These are phyloP conservation scores for Hygrocybe punicea DNA, from an alignment of 768 basidiomycete genomes.

Conservation along the genomic window DNA sequence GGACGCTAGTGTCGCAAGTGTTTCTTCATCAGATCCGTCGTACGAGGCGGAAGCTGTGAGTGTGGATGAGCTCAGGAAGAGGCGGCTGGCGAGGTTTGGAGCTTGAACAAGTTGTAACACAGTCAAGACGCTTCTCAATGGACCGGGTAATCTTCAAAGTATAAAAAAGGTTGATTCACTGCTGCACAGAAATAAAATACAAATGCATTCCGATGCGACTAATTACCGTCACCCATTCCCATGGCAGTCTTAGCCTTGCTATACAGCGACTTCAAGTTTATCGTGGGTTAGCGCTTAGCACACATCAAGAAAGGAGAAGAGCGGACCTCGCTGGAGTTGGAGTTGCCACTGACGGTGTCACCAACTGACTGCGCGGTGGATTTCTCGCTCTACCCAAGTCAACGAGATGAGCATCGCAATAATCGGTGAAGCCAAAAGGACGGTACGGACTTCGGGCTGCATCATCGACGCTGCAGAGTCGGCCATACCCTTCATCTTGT, in stretches of 20 bases:
- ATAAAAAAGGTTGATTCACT: not conserved
- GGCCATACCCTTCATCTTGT: conserved; percentile 45
- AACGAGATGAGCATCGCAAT: not conserved
- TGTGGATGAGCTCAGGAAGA: conserved; percentile 65
- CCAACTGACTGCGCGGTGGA: conserved; percentile 47
- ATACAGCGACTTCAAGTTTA: conserved; percentile 41
- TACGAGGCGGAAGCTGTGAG: conserved; percentile 38
- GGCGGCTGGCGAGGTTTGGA: conserved; percentile 64
- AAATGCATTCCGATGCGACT: not conserved
- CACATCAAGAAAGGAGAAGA: not conserved
- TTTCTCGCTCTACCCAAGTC: conserved; percentile 45
- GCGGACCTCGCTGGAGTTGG: conserved; percentile 44
- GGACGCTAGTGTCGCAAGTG: conserved; percentile 40
- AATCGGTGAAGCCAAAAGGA: not conserved
- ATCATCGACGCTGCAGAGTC: conserved; percentile 48
- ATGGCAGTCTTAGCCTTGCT: conserved; percentile 53
- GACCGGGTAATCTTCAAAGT: not conserved
- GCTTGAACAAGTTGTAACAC: conserved; percentile 5
- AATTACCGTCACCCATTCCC: conserved; percentile 41
- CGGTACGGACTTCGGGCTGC: conserved; percentile 45
- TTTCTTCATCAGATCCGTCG: conserved; percentile 20
- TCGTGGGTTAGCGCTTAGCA: not conserved
- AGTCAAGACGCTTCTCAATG: not conserved
- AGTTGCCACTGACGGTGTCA: conserved; percentile 47
- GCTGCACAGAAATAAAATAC: not conserved